Percentiles rank a stretch among this genome's conserved stretches.
Conservation (phyloP, 2,329 filamentous ascomycete species). For the Verticillium nubilum region DNA sequence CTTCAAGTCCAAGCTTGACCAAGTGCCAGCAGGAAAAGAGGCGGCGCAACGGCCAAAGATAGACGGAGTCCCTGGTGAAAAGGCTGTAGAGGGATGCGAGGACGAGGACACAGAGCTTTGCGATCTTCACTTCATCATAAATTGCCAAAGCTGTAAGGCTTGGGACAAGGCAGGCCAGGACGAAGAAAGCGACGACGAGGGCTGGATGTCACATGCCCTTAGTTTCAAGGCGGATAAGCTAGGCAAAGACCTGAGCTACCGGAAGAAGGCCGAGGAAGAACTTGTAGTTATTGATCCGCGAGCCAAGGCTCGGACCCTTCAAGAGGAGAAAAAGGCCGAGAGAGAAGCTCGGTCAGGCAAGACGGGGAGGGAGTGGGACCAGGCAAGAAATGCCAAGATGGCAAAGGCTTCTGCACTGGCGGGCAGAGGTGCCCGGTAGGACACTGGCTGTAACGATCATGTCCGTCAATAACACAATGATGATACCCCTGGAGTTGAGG, state of each 20-base stretch:
- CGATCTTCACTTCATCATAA: conserved; percentile 91
- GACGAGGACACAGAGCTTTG: conserved; percentile 74
- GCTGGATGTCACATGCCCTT: conserved; percentile 83
- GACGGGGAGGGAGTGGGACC: conserved; percentile 54
- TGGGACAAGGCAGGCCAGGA: conserved; percentile 67
- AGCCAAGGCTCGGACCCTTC: conserved; percentile 70
- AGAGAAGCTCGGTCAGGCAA: conserved; percentile 46
- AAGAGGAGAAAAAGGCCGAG: conserved; percentile 57
- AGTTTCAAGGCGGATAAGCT: conserved; percentile 85
- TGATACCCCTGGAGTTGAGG: not conserved
- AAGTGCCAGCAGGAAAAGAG: conserved; percentile 35
- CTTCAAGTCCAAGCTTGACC: conserved; percentile 74
- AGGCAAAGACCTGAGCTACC: conserved; percentile 88
- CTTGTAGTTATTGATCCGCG: conserved; percentile 88
- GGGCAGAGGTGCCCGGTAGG: conserved; percentile 52
- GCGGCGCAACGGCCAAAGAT: conserved; percentile 10
- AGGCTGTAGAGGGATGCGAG: conserved; percentile 22
- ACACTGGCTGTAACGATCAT: not conserved
- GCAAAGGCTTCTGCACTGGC: conserved; percentile 46
- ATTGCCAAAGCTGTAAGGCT: conserved; percentile 84
- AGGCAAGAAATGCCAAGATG: conserved; percentile 51
- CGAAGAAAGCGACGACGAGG: conserved; percentile 55
- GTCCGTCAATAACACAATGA: not conserved
- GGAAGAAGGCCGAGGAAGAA: conserved; percentile 86
- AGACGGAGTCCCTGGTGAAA: conserved; percentile 19